Conservation (phyloP, 2,329 filamentous ascomycete species). For the Helicocarpus griseus region DNA sequence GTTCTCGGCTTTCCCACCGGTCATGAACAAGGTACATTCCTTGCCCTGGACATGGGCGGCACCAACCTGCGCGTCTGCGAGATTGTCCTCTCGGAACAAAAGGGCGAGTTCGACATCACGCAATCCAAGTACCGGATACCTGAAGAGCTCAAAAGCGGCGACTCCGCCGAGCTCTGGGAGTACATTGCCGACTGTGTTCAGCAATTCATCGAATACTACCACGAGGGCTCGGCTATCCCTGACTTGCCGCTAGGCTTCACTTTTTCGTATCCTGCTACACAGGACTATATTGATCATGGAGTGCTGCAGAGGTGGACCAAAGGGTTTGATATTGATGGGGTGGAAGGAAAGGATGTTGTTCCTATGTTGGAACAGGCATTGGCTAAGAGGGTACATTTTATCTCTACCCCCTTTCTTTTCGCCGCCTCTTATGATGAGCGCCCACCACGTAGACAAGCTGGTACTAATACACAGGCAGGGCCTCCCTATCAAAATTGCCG, state of each 20-base stretch:
- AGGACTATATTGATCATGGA: conserved; percentile 88
- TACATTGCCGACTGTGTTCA: conserved; percentile 89
- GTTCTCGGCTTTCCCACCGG: conserved; percentile 84
- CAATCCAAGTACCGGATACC: conserved; percentile 96
- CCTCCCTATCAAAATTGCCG: conserved; percentile 84
- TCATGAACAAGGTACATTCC: conserved; percentile 73
- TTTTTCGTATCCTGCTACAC: conserved; percentile 89
- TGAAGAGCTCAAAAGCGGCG: conserved; percentile 79
- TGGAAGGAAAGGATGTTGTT: conserved; percentile 84
- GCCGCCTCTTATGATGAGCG: background rate
- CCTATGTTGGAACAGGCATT: conserved; percentile 77
- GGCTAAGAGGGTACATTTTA: conserved; percentile 49
- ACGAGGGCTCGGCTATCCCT: conserved; percentile 51
- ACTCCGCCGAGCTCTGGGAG: conserved; percentile 80
- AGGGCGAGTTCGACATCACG: conserved; percentile 86
- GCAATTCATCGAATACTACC: conserved; percentile 82
- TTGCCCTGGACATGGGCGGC: conserved; percentile 91
- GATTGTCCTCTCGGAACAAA: conserved; percentile 71
- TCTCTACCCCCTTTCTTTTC: conserved; percentile 5
- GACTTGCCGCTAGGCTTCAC: conserved; percentile 79
- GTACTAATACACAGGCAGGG: conserved; percentile 42
- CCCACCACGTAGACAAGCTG: background rate
- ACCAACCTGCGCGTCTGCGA: conserved; percentile 94
- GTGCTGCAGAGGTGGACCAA: conserved; percentile 95
- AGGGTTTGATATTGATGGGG: conserved; percentile 86